Conservation (phyloP, 345 rosid genomes). For the Eucalyptus pauciflora region DNA sequence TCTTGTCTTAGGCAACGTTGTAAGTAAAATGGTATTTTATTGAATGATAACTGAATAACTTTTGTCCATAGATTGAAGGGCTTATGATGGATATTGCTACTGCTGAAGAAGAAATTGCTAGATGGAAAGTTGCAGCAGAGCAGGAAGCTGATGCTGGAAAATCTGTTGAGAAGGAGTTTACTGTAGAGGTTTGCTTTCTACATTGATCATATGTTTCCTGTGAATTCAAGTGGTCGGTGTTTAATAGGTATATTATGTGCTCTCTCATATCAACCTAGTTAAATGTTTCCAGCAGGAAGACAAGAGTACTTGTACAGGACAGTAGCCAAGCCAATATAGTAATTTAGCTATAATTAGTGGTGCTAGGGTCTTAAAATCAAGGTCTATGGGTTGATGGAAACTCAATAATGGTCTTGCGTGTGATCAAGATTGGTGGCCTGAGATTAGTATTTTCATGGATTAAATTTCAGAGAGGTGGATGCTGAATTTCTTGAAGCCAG, state of each 20-base stretch:
- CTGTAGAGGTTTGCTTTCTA: conserved; percentile 44
- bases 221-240: background rate
- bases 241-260: background rate
- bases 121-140: conserved; percentile 99
- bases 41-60: background rate
- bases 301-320: background rate
- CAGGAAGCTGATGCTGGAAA: conserved; percentile 97
- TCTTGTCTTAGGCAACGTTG: background rate
- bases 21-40: background rate
- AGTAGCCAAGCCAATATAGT: background rate
- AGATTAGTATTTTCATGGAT: background rate
- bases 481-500: background rate
- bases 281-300: background rate
- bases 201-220: background rate
- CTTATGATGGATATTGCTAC: conserved; percentile 95
- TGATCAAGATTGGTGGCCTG: background rate
- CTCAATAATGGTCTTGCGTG: background rate
- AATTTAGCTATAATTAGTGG: background rate
- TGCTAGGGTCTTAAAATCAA: background rate
- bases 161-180: conserved; percentile 81
- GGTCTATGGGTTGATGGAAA: background rate
- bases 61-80: conserved; percentile 69
- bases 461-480: background rate
- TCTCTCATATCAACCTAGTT: background rate
- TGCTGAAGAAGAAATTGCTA: conserved; percentile 94